Conservation (phyloP, 495 filamentous ascomycete genomes). For the Penicillium coffeae region DNA sequence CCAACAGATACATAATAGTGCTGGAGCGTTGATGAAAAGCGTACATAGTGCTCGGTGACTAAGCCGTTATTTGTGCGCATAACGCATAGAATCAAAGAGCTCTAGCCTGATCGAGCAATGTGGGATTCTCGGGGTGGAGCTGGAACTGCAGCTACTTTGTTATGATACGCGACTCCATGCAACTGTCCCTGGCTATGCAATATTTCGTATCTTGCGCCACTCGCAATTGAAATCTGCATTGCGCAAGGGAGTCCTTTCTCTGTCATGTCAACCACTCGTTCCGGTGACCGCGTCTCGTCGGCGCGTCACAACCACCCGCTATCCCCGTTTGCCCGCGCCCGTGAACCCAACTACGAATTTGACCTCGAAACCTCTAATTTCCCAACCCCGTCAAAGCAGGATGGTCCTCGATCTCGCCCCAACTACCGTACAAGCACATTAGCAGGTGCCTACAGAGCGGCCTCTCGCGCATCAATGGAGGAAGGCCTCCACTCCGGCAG, state of each 20-base stretch:
- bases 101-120: conserved; percentile 26
- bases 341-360: conserved; percentile 24
- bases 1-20: too few relatives aligned
- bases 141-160: conserved; percentile 23
- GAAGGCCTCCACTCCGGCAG: conserved; percentile 17
- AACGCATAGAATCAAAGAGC: too few relatives aligned
- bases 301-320: conserved; percentile 28
- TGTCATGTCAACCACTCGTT: conserved; percentile 16
- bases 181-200: not conserved
- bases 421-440: conserved; percentile 36
- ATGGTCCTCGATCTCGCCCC: conserved; percentile 25
- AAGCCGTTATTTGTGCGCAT: too few relatives aligned
- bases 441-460: conserved; percentile 34
- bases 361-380: conserved; percentile 28
- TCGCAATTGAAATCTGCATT: not conserved
- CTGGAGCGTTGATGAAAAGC: too few relatives aligned
- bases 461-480: conserved; percentile 21
- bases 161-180: not conserved
- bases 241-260: conserved; percentile 6
- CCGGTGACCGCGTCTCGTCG: conserved; percentile 12
- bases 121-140: conserved; percentile 16
- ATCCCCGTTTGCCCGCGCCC: conserved; percentile 37
- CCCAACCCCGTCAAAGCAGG: conserved; percentile 27
- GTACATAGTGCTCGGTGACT: too few relatives aligned
- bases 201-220: conserved; percentile 1